Percentiles rank a stretch among this genome's conserved stretches.
These are phyloP conservation scores for Mariannaea sp. DNA, from an alignment of 2,329 filamentous ascomycete species.

Conservation along the genomic window DNA sequence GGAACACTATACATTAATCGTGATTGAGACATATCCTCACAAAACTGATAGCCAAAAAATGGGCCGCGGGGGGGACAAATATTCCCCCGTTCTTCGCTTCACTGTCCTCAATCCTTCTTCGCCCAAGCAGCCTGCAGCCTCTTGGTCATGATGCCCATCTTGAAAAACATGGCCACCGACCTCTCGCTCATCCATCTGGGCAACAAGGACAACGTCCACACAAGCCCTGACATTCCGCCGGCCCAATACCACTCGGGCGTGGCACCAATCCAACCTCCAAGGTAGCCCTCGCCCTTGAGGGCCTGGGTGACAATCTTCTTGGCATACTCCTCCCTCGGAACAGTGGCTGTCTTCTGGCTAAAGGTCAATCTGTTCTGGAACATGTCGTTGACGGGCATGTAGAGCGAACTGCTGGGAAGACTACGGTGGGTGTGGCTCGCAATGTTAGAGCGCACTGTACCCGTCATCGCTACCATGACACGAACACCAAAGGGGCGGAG, in stretches of 20 bases:
- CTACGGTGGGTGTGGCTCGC: slow-evolving; percentile 47
- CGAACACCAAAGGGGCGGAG: slow-evolving; percentile 59
- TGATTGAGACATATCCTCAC: no score
- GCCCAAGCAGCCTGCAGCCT: slow-evolving; percentile 31
- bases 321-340: slow-evolving; percentile 52
- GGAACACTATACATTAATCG: no score
- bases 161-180: slow-evolving; percentile 37
- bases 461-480: slow-evolving; percentile 62
- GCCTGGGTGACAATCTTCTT: slow-evolving; percentile 49
- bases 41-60: no score
- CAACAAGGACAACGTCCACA: slow-evolving; percentile 37
- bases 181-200: slow-evolving; percentile 39
- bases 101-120: slow-evolving; percentile 33
- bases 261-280: slow-evolving; percentile 41
- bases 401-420: slow-evolving; percentile 54
- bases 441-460: slow-evolving; percentile 58
- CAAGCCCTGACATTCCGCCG: slow-evolving; percentile 38
- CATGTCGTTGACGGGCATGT: slow-evolving; percentile 50
- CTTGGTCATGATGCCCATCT: slow-evolving; percentile 34
- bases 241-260: slow-evolving; percentile 45
- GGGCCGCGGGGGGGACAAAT: no score
- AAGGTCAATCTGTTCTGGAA: slow-evolving; percentile 54
- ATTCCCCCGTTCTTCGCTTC: no score
- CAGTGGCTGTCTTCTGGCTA: slow-evolving; percentile 53
- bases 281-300: slow-evolving; percentile 46